Percentiles rank a stretch among this genome's conserved stretches.
phyloP scores from a whole-genome alignment of 1,139 yeast species.

The Waltiozyma sp. region DNA sequence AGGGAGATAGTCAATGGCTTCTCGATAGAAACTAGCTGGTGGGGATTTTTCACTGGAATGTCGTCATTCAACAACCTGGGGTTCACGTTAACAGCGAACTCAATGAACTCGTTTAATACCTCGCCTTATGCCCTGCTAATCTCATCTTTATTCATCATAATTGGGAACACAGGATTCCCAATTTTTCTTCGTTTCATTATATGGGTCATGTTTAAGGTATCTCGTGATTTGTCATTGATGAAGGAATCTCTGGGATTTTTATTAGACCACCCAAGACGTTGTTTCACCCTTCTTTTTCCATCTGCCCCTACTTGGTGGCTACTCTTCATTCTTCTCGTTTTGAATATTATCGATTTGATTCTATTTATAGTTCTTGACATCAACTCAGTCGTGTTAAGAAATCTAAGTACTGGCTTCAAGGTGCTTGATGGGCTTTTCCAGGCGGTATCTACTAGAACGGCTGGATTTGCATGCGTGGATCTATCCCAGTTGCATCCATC shows the following conservation, averaged over 20 bases:
- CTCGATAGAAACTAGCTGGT: slow-evolving; percentile 75
- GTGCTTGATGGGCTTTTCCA: slow-evolving; percentile 79
- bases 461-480: slow-evolving; percentile 73
- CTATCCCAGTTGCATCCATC: slow-evolving; percentile 72
- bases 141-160: slow-evolving; percentile 58
- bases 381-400: slow-evolving; percentile 33
- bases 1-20: slow-evolving; percentile 30
- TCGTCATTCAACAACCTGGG: slow-evolving; percentile 83
- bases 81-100: slow-evolving; percentile 64
- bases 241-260: slow-evolving; percentile 78
- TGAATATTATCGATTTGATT: slow-evolving; percentile 70
- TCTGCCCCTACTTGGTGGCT: slow-evolving; percentile 95
- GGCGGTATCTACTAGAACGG: slow-evolving; percentile 88
- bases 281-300: slow-evolving; percentile 87
- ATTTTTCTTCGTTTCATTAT: slow-evolving; percentile 65
- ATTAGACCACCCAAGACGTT: slow-evolving; percentile 92
- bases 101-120: slow-evolving; percentile 55
- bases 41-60: slow-evolving; percentile 79
- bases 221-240: slow-evolving; percentile 54
- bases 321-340: slow-evolving; percentile 53
- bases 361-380: slow-evolving; percentile 73
- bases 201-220: slow-evolving; percentile 62
- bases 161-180: slow-evolving; percentile 94
- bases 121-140: slow-evolving; percentile 57
- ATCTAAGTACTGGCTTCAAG: slow-evolving; percentile 54